A percentile compares a stretch with the other conserved stretches of the same genome.
Evolutionary conservation across 495 filamentous ascomycete genomes (phyloP).

Genomic region (Penicillium samsonianum): DNA sequence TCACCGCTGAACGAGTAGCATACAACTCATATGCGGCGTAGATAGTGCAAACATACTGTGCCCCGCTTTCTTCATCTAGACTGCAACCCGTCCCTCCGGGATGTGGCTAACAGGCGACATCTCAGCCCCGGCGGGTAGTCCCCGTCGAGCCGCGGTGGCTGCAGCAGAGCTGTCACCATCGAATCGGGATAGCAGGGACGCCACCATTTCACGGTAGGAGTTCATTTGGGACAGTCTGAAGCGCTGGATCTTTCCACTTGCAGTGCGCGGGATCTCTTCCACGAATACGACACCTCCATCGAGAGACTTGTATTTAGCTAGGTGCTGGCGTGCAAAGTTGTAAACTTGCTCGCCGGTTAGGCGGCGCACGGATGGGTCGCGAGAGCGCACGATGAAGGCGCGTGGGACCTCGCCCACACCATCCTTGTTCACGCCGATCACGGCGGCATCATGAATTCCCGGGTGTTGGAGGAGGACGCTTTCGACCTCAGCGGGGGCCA

Average conservation of each 20-base stretch:
- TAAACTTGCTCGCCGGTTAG: slow-evolving; percentile 62
- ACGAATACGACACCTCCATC: slow-evolving; percentile 72
- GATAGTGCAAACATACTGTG: not conserved
- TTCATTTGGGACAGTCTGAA: slow-evolving; percentile 50
- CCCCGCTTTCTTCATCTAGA: slow-evolving; percentile 4
- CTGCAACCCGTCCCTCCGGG: slow-evolving; percentile 16
- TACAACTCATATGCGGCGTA: not conserved
- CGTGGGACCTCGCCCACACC: slow-evolving; percentile 68
- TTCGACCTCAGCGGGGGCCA: slow-evolving; percentile 87
- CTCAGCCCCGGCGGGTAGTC: slow-evolving; percentile 16
- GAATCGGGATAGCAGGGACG: slow-evolving; percentile 39
- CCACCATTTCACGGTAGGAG: slow-evolving; percentile 47
- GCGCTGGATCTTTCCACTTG: slow-evolving; percentile 75
- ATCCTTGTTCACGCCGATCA: slow-evolving; percentile 66
- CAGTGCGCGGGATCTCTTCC: slow-evolving; percentile 74
- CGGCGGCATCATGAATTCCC: slow-evolving; percentile 70
- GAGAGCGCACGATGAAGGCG: slow-evolving; percentile 67
- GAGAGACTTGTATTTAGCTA: slow-evolving; percentile 67
- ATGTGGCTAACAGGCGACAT: slow-evolving; percentile 14
- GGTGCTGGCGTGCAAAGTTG: slow-evolving; percentile 58
- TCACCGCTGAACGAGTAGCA: not conserved
- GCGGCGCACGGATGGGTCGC: slow-evolving; percentile 20
- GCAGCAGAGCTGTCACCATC: slow-evolving; percentile 17
- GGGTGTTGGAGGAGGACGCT: slow-evolving; percentile 70
- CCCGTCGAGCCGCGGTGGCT: slow-evolving; percentile 1